Conservation (phyloP, 192 early-diverging fungal genomes). For the Obelidium mucronatum region DNA sequence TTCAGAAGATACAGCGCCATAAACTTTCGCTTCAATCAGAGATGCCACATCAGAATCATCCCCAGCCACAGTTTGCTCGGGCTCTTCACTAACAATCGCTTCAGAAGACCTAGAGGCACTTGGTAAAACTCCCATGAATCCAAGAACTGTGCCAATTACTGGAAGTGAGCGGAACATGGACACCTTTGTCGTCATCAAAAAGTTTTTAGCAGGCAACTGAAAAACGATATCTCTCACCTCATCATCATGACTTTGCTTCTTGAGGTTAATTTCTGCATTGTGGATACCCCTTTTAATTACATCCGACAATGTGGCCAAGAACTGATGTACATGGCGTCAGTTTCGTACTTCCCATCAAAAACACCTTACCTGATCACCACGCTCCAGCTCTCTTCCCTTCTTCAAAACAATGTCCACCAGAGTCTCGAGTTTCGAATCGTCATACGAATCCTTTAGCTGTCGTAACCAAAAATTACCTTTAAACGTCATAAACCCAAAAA, state of each 20-base stretch:
- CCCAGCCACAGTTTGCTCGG: background rate
- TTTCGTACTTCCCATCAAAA: background rate
- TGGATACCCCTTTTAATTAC: slow-evolving; percentile 25
- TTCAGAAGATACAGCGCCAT: too few relatives aligned
- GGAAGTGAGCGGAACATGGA: slow-evolving; percentile 18
- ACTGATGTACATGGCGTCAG: slow-evolving; percentile 1
- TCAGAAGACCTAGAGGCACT: background rate
- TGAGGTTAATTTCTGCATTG: slow-evolving; percentile 16
- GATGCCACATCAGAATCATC: background rate
- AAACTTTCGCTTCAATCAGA: background rate
- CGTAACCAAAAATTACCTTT: too few relatives aligned
- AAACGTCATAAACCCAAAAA: too few relatives aligned
- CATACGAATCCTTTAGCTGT: too few relatives aligned
- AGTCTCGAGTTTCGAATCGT: background rate
- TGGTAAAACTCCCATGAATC: slow-evolving; percentile 22
- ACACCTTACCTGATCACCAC: slow-evolving; percentile 18
- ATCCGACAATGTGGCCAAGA: slow-evolving; percentile 18
- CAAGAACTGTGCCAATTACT: slow-evolving; percentile 31
- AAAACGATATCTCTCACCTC: too few relatives aligned
- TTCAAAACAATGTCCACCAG: background rate
- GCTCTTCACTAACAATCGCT: background rate
- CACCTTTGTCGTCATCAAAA: background rate
- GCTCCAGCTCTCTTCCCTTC: slow-evolving; percentile 21
- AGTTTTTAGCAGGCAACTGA: too few relatives aligned
- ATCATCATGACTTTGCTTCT: background rate